Percentiles rank a stretch among this genome's conserved stretches.
phyloP scores from a whole-genome alignment of 768 basidiomycete genomes.

The Coprinellus micaceus region DNA sequence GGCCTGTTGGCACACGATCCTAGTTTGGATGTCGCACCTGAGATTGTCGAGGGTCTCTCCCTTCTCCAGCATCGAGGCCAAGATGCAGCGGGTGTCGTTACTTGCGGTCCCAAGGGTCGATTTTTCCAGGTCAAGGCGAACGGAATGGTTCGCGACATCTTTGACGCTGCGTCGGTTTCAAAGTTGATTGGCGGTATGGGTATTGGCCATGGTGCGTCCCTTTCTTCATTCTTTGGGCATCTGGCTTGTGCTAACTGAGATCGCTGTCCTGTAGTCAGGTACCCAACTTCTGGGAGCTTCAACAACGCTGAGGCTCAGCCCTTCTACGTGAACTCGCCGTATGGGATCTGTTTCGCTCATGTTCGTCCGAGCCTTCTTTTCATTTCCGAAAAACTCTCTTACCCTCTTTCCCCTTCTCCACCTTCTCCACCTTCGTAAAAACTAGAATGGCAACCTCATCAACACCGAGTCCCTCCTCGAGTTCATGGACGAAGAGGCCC shows the following conservation, averaged over 20 bases:
- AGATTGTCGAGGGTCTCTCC: conserved; percentile 94
- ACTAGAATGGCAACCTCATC: conserved; percentile 95
- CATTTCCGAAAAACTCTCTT: not conserved
- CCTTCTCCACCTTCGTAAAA: no score
- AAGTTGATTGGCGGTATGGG: conserved; percentile 93
- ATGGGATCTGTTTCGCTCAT: conserved; percentile 97
- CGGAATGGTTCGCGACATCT: conserved; percentile 98
- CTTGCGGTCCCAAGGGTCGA: conserved; percentile 90
- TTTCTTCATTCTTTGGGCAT: conserved; percentile 5
- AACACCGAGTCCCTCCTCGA: conserved; percentile 84
- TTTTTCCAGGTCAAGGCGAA: conserved; percentile 99
- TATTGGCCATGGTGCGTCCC: conserved; percentile 82
- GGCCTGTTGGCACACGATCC: conserved; percentile 84
- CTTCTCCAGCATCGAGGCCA: conserved; percentile 96
- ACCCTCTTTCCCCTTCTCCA: no score
- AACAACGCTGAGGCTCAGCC: conserved; percentile 97
- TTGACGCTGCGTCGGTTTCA: conserved; percentile 74
- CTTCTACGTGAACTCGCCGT: conserved; percentile 99
- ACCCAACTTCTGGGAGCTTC: conserved; percentile 97
- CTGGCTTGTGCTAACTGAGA: conserved; percentile 8
- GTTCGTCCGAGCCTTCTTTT: conserved; percentile 42
- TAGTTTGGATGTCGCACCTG: conserved; percentile 68
- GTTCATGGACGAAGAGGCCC: conserved; percentile 93
- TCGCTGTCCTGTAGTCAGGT: conserved; percentile 62
- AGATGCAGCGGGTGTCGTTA: conserved; percentile 96